Evolutionary conservation across 129 eudicot genomes (phyloP).

Genomic region (Saussurea involucrata): DNA sequence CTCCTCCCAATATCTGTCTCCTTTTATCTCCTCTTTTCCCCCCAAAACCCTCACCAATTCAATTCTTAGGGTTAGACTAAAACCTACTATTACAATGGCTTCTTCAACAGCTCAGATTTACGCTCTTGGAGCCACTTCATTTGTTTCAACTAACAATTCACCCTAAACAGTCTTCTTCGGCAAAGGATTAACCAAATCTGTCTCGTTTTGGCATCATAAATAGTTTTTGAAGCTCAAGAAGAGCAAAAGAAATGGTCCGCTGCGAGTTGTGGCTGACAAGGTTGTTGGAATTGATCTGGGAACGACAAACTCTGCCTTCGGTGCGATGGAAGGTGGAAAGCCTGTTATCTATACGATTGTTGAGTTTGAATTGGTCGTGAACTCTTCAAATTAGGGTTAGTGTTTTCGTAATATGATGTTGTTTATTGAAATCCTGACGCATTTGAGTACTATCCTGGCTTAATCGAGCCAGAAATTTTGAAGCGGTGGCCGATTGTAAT

Average conservation of each 20-base stretch:
- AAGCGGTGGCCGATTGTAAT: too few species aligned
- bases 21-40: conserved; percentile 21
- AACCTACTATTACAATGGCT: conserved; percentile 39
- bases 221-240: conserved; percentile 28
- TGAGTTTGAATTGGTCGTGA: not conserved
- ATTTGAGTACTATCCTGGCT: not conserved
- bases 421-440: not conserved
- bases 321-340: conserved; percentile 96
- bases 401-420: not conserved
- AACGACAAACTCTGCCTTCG: conserved; percentile 90
- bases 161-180: conserved; percentile 58
- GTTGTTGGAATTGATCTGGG: conserved; percentile 93
- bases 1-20: conserved; percentile 34
- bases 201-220: conserved; percentile 34
- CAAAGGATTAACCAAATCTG: conserved; percentile 28
- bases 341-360: conserved; percentile 46
- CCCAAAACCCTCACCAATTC: conserved; percentile 7
- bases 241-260: conserved; percentile 18
- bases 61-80: not conserved
- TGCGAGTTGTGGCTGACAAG: conserved; percentile 69
- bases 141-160: conserved; percentile 17
- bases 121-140: conserved; percentile 44
- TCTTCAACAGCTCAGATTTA: conserved; percentile 63
- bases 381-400: not conserved
- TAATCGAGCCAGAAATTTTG: not conserved